Percentiles rank a stretch among this genome's conserved stretches.
These are phyloP conservation scores for Yamadazyma nakazawae DNA, from an alignment of 805 yeast genomes.

Conservation along the genomic window DNA sequence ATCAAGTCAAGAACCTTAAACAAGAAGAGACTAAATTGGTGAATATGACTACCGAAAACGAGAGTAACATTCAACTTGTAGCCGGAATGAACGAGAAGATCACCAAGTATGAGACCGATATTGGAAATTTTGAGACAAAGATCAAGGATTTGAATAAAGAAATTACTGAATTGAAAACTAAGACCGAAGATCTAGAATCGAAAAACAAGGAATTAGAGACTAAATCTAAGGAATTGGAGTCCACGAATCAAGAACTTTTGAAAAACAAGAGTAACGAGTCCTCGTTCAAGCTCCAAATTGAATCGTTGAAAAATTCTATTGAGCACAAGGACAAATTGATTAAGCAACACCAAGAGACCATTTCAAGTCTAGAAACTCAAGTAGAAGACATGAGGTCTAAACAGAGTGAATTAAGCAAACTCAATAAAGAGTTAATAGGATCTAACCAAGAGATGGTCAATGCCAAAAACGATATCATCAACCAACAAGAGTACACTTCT, in stretches of 20 bases:
- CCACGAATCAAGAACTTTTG: slow-evolving; percentile 27
- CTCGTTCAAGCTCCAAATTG: slow-evolving; percentile 47
- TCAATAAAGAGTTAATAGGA: slow-evolving; percentile 8
- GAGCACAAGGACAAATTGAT: slow-evolving; percentile 44
- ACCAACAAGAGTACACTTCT: slow-evolving; percentile 39
- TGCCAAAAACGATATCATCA: slow-evolving; percentile 38
- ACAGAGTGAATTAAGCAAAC: slow-evolving; percentile 25
- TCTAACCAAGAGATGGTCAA: slow-evolving; percentile 32
- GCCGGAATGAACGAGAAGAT: not conserved
- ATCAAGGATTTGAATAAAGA: slow-evolving; percentile 24
- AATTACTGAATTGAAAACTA: slow-evolving; percentile 29
- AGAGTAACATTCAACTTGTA: not conserved
- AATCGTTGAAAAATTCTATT: slow-evolving; percentile 43
- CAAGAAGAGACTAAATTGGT: slow-evolving; percentile 9
- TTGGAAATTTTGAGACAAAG: not conserved
- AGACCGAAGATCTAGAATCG: slow-evolving; percentile 24
- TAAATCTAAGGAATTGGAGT: slow-evolving; percentile 33
- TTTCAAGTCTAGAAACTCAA: slow-evolving; percentile 37
- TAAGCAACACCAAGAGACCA: slow-evolving; percentile 32
- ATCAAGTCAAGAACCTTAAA: slow-evolving; percentile 42
- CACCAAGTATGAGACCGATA: not conserved
- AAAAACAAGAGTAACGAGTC: slow-evolving; percentile 37
- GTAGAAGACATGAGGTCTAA: slow-evolving; percentile 35
- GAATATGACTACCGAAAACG: slow-evolving; percentile 9
- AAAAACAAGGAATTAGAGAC: slow-evolving; percentile 15